Conservation (phyloP, 2,329 filamentous ascomycete species). For the Blastomyces gilchristii region DNA sequence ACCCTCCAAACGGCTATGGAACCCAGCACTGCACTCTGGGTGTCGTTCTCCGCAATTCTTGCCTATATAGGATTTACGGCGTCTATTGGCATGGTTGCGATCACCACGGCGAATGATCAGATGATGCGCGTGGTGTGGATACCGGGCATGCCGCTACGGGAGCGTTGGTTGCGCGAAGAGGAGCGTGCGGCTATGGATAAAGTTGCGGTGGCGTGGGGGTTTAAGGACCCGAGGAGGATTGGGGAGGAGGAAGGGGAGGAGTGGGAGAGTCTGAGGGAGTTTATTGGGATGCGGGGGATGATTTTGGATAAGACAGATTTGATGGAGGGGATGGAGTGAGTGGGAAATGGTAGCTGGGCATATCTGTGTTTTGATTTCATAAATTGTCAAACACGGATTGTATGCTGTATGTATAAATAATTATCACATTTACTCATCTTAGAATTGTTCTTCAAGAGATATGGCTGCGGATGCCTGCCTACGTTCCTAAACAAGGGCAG, state of each 20-base stretch:
- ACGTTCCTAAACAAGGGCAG: not conserved
- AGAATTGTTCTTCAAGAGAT: not conserved
- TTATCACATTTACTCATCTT: not conserved
- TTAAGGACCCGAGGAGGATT: conserved; percentile 65
- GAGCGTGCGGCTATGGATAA: conserved; percentile 79
- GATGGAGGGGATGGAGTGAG: conserved; percentile 80
- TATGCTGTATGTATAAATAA: not conserved
- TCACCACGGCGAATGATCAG: conserved; percentile 84
- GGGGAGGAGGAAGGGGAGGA: conserved; percentile 87
- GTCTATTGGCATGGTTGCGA: conserved; percentile 70
- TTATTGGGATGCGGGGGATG: conserved; percentile 75
- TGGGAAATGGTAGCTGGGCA: not conserved
- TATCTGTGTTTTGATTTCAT: not conserved
- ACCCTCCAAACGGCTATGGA: conserved; percentile 68
- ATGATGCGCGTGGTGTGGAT: conserved; percentile 91
- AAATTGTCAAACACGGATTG: not conserved
- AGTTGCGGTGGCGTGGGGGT: conserved; percentile 84
- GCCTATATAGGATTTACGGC: conserved; percentile 75
- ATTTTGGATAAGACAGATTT: conserved; percentile 78
- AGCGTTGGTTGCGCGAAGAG: conserved; percentile 81
- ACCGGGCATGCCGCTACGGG: conserved; percentile 65
- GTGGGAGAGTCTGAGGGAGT: conserved; percentile 78
- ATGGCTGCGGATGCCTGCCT: not conserved
- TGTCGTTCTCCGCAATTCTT: conserved; percentile 69
- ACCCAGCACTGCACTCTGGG: conserved; percentile 58